These are phyloP conservation scores for Hypericum androsaemum DNA, from an alignment of 345 rosid species.

Conservation along the genomic window DNA sequence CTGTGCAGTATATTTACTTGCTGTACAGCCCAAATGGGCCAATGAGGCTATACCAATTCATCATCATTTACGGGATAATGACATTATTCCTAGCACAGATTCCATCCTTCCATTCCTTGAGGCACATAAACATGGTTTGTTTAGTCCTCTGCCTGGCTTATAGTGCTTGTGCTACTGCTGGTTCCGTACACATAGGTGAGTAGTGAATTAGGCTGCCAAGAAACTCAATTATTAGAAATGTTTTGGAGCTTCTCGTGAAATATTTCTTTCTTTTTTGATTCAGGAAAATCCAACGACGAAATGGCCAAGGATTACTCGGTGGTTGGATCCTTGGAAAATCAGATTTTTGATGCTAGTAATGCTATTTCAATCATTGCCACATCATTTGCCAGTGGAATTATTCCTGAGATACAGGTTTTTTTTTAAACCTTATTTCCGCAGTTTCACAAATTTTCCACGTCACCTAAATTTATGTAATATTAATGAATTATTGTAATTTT, in stretches of 20 bases:
- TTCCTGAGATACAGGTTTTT: constrained; percentile 58
- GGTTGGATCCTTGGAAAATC: constrained; percentile 20
- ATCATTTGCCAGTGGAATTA: constrained; percentile 43
- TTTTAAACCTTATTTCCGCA: not conserved
- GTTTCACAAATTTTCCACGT: no score
- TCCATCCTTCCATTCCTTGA: constrained; percentile 56
- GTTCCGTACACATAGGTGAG: constrained; percentile 34
- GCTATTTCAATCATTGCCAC: constrained; percentile 43
- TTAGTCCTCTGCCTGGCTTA: constrained; percentile 39
- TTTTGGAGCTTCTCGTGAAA: no score
- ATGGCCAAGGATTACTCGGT: constrained; percentile 37
- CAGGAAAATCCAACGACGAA: constrained; percentile 38
- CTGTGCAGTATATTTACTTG: constrained; percentile 40
- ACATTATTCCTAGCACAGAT: constrained; percentile 38
- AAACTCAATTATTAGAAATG: no score
- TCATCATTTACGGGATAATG: constrained; percentile 28
- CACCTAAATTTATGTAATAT: no score
- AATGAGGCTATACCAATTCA: constrained; percentile 47
- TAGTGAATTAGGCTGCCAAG: no score
- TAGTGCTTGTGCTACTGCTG: constrained; percentile 30
- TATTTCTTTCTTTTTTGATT: not conserved
- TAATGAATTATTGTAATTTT: no score
- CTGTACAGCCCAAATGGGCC: constrained; percentile 27
- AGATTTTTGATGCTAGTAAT: constrained; percentile 30
- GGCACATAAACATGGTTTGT: constrained; percentile 48